A percentile compares a stretch with the other conserved stretches of the same genome.
These are phyloP conservation scores for Simmondsia chinensis DNA, from an alignment of 148 eudicot species.

Conservation along the genomic window DNA sequence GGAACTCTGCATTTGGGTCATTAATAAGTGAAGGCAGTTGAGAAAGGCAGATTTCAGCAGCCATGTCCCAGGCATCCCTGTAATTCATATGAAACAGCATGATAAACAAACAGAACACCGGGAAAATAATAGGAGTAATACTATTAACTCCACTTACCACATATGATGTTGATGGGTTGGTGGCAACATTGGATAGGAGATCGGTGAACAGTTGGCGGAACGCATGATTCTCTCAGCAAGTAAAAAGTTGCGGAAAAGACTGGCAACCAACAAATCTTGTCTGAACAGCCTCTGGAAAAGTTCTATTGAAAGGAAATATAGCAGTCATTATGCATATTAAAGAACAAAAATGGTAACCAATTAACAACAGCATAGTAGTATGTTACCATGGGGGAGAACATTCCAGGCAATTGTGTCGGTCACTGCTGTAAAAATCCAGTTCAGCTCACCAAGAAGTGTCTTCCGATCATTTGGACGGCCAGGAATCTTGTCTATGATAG, in stretches of 20 bases:
- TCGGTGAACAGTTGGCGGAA: slow-evolving; percentile 95
- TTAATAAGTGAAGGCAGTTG: slow-evolving; percentile 76
- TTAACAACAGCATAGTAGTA: neutral
- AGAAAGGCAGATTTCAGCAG: slow-evolving; percentile 96
- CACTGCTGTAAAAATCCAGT: slow-evolving; percentile 96
- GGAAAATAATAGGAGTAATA: too few relatives aligned
- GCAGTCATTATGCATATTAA: too few relatives aligned
- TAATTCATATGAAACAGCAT: slow-evolving; percentile 9
- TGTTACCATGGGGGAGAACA: slow-evolving; percentile 91
- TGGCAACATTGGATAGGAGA: slow-evolving; percentile 86
- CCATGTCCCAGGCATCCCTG: slow-evolving; percentile 99
- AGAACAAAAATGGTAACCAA: neutral
- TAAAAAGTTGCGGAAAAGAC: slow-evolving; percentile 88
- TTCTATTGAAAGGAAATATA: slow-evolving; percentile 32
- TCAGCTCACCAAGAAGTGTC: slow-evolving; percentile 96
- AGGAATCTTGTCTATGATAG: slow-evolving; percentile 87
- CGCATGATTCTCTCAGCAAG: slow-evolving; percentile 99
- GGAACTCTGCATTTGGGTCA: slow-evolving; percentile 83
- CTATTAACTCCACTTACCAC: too few relatives aligned
- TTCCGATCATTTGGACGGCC: slow-evolving; percentile 94
- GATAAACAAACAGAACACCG: slow-evolving; percentile 7
- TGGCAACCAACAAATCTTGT: slow-evolving; percentile 95
- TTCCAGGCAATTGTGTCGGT: slow-evolving; percentile 99
- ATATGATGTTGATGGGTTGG: slow-evolving; percentile 98
- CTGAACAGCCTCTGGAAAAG: slow-evolving; percentile 90